Percentiles rank a stretch among this genome's conserved stretches.
Evolutionary conservation across 768 basidiomycete genomes (phyloP).

Genomic region (Macrolepiota albuminosa): DNA sequence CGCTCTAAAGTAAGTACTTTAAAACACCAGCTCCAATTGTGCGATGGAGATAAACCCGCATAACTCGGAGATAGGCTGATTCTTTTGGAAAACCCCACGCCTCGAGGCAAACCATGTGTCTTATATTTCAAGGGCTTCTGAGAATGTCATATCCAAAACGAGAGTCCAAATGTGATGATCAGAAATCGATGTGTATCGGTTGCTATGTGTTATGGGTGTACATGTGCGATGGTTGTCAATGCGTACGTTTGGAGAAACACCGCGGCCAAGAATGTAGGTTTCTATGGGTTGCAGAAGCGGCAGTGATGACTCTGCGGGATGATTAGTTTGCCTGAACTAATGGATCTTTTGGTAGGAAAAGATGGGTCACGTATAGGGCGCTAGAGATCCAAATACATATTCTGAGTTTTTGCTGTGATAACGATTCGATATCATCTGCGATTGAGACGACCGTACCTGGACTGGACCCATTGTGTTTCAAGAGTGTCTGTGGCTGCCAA

Average conservation of each 20-base stretch:
- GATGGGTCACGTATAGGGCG: background rate
- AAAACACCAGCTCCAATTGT: background rate
- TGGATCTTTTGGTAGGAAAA: background rate
- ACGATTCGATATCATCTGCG: background rate
- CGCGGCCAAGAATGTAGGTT: background rate
- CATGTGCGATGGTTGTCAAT: background rate
- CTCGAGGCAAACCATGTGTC: background rate
- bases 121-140: background rate
- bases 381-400: background rate
- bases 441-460: background rate
- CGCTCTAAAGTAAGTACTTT: background rate
- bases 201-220: constrained; percentile 8
- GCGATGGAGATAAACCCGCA: background rate
- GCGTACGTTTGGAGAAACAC: background rate
- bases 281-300: background rate
- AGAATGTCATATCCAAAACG: background rate
- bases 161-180: background rate
- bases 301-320: background rate
- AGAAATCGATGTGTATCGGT: background rate
- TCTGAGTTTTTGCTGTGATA: background rate
- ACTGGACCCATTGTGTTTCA: background rate
- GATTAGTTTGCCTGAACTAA: background rate
- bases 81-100: background rate
- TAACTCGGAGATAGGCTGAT: background rate
- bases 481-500: background rate